Conservation (phyloP, 139 green algal genomes). For the Chlamydomonas urium region DNA sequence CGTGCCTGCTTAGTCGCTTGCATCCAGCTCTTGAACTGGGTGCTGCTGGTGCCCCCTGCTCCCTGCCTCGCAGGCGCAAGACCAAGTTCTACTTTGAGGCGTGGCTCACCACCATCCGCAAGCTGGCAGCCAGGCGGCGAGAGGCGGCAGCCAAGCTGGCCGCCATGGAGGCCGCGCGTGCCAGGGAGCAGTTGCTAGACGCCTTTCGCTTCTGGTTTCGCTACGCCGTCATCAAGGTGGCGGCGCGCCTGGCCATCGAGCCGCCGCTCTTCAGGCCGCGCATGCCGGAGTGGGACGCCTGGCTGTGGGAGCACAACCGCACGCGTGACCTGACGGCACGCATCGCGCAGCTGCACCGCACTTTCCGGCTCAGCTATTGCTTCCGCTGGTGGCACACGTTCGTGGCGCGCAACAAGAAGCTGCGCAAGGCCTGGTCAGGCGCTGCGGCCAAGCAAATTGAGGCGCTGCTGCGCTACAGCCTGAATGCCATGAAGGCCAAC, state of each 20-base stretch:
- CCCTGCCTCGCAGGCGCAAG: too few relatives aligned
- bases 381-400: conserved; percentile 40
- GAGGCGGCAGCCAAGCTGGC: neutral
- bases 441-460: conserved; percentile 23
- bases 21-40: too few relatives aligned
- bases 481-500: conserved; percentile 47
- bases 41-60: too few relatives aligned
- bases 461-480: conserved; percentile 27
- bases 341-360: conserved; percentile 25
- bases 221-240: conserved; percentile 24
- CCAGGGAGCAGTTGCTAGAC: neutral
- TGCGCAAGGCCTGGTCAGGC: conserved; percentile 19
- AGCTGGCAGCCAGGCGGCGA: neutral
- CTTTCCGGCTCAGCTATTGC: conserved; percentile 36
- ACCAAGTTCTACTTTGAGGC: neutral
- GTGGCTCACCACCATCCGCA: neutral
- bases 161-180: neutral
- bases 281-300: conserved; percentile 34
- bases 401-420: conserved; percentile 26
- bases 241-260: conserved; percentile 34
- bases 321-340: conserved; percentile 30
- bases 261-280: conserved; percentile 33
- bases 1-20: too few relatives aligned
- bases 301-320: conserved; percentile 46
- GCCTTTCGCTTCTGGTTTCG: conserved; percentile 37